Evolutionary conservation across 2,329 filamentous ascomycete genomes (phyloP), one percentile per base, ranked within the genome.

Genomic region (Claviceps capensis): DNA sequence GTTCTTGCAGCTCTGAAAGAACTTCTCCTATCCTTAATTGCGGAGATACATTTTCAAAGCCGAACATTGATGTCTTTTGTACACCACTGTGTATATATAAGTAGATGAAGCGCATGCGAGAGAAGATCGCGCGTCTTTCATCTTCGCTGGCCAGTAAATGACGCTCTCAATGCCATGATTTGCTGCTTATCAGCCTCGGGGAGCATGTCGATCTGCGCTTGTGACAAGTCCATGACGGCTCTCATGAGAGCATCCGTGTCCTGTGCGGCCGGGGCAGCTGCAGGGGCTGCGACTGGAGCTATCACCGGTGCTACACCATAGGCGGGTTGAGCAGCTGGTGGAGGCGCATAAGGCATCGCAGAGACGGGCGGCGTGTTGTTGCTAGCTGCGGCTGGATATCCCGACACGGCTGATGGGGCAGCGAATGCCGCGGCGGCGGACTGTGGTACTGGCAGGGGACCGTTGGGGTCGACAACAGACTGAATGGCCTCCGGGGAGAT

Each of bases 401-500:
- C 64, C 17, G 68, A 60, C 41, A 69, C 60, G 2, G 65, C 60
- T 2, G 64, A 60, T 1, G 66, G 60, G 14, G 16, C 50, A 30
- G 66, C 66, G 51, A 69, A 75, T 9, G 60, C 61, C 13, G 62
- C 61, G 8, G 62, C 49, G 13, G 62, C 57, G 8, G 62, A 59
- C 2, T 61, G 53, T 1, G 65, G 51, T 1, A 65, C 59, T 3
- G 69, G 64, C 11, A 65, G 67, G 34, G 70, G 57, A 66, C 71
- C 65, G 70, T 74, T 56, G 4, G 73, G 69, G 62, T 94, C 86
- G 50, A 96, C 77, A 34, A 97, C 87, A 4, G 85, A 83, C 56
- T 84, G 79, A 51, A 97, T 82, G 3, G 89, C 83, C 60, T 83
- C 83, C 14, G 88, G 86, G 53, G 93, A 91, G 52, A 97, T 88